phyloP scores from a whole-genome alignment of 306 rosid genomes.

The Astragalus glycyphyllos region DNA sequence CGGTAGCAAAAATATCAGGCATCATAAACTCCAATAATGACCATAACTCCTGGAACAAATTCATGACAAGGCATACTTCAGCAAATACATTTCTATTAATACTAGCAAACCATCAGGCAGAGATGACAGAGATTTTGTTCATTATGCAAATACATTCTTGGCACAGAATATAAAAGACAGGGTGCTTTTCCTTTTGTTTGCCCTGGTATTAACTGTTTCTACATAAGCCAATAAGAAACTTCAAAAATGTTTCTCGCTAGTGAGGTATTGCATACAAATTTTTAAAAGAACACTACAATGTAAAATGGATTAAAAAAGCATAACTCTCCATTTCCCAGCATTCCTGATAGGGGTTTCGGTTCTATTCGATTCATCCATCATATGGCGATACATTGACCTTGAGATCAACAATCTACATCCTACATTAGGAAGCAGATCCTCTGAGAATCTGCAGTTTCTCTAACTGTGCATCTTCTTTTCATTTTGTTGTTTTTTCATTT shows the following conservation, averaged over 20 bases:
- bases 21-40: constrained; percentile 94
- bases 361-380: background rate
- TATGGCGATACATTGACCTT: background rate
- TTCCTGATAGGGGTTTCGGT: background rate
- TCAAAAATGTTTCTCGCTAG: constrained; percentile 11
- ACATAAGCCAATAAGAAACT: constrained; percentile 29
- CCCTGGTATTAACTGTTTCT: background rate
- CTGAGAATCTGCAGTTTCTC: background rate
- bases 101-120: constrained; percentile 30
- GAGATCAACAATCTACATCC: background rate
- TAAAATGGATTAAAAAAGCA: background rate
- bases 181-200: constrained; percentile 5
- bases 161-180: constrained; percentile 19
- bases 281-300: background rate
- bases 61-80: constrained; percentile 33
- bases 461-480: background rate
- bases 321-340: constrained; percentile 2
- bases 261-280: constrained; percentile 12
- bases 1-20: constrained; percentile 89
- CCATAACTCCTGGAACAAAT: constrained; percentile 88
- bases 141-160: constrained; percentile 30
- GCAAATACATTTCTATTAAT: constrained; percentile 10
- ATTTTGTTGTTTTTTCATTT: background rate
- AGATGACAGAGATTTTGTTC: constrained; percentile 14
- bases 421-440: background rate